Conservation (phyloP, 441 rosid genomes). For the Pelargonium cotyledonis region DNA sequence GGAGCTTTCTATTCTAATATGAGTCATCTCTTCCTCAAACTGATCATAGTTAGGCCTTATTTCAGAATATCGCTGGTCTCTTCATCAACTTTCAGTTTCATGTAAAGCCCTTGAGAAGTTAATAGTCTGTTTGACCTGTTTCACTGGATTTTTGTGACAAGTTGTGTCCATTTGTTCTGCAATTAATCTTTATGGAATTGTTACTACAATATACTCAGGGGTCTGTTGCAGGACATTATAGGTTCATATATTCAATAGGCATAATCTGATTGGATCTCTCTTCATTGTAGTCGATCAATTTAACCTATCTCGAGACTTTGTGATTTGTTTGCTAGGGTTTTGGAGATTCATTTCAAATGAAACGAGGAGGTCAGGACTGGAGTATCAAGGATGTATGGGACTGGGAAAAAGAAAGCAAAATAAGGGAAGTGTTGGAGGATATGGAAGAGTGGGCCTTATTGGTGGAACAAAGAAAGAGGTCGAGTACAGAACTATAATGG, state of each 20-base stretch:
- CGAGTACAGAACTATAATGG: too few relatives aligned
- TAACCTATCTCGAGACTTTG: neutral
- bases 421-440: slow-evolving; percentile 28
- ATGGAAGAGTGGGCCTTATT: slow-evolving; percentile 25
- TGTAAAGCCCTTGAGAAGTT: too few relatives aligned
- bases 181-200: too few relatives aligned
- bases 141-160: too few relatives aligned
- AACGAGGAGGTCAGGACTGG: slow-evolving; percentile 6
- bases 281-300: neutral
- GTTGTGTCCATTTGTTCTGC: too few relatives aligned
- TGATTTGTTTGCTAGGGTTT: slow-evolving; percentile 16
- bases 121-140: too few relatives aligned
- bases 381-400: slow-evolving; percentile 20
- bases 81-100: too few relatives aligned
- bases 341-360: slow-evolving; percentile 11
- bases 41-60: too few relatives aligned
- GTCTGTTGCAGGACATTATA: neutral
- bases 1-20: too few relatives aligned
- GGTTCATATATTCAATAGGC: neutral
- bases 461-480: neutral
- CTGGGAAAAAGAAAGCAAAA: slow-evolving; percentile 31
- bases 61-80: too few relatives aligned
- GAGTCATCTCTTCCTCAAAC: too few relatives aligned
- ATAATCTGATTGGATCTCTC: neutral
- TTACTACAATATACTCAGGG: too few relatives aligned